Evolutionary conservation across 345 rosid species (phyloP).

Genomic region (Eucalyptus cladocalyx): DNA sequence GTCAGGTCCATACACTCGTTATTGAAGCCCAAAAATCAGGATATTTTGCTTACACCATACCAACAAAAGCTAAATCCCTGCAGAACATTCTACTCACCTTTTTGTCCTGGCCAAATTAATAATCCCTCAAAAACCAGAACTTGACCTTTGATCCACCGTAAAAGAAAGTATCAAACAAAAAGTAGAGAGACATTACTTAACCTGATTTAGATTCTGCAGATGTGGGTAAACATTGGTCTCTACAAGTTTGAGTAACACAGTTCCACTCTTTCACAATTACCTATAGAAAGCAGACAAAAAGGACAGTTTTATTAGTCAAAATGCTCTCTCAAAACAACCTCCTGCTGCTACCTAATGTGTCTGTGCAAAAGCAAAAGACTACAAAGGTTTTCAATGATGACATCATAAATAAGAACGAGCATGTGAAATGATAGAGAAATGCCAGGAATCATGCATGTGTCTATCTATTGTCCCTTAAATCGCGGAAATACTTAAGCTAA

Average conservation of each 20-base stretch:
- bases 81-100: neutral
- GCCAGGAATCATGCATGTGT: neutral
- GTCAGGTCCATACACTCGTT: neutral
- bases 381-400: neutral
- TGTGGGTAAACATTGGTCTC: neutral
- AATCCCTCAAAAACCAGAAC: neutral
- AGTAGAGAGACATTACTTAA: conserved; percentile 13
- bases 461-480: neutral
- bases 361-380: neutral
- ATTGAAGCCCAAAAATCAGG: neutral
- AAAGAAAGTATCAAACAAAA: neutral
- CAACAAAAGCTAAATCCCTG: neutral
- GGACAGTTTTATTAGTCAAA: neutral
- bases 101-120: neutral
- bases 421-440: neutral
- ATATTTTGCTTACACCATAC: neutral
- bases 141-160: neutral
- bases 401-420: neutral
- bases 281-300: conserved; percentile 17
- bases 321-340: neutral
- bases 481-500: neutral
- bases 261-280: conserved; percentile 41
- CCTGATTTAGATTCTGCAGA: conserved; percentile 2
- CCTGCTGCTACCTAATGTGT: neutral
- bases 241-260: conserved; percentile 22